Conservation (phyloP, 768 basidiomycete genomes). For the Collybia sp. region DNA sequence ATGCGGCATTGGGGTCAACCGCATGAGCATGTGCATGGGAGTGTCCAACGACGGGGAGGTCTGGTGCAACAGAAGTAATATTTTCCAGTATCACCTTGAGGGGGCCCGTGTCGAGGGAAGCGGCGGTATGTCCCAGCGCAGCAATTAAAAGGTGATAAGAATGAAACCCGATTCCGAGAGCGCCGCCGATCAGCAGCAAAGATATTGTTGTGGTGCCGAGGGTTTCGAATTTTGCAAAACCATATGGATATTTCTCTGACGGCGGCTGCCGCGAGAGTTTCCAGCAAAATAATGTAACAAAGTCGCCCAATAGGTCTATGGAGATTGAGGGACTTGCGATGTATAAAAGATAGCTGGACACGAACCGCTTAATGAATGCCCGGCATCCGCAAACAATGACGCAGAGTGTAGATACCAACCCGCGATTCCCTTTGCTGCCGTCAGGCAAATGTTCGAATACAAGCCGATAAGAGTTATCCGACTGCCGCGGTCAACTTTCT, state of each 20-base stretch:
- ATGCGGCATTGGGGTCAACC: constrained; percentile 92
- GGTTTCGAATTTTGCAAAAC: constrained; percentile 93
- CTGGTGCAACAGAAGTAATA: constrained; percentile 49
- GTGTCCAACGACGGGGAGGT: constrained; percentile 51
- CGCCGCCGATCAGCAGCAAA: constrained; percentile 79
- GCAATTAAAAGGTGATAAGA: constrained; percentile 81
- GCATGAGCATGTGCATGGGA: constrained; percentile 51
- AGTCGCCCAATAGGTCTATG: constrained; percentile 81
- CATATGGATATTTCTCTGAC: constrained; percentile 76
- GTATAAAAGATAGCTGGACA: constrained; percentile 9
- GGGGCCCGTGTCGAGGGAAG: constrained; percentile 59
- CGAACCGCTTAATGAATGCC: constrained; percentile 84
- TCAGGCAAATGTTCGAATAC: constrained; percentile 76
- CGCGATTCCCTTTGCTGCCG: constrained; percentile 78
- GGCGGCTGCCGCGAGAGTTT: constrained; percentile 79
- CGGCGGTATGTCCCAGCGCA: constrained; percentile 60
- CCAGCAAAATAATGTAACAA: constrained; percentile 89
- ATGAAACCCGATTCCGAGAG: constrained; percentile 84
- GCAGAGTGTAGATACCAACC: constrained; percentile 91
- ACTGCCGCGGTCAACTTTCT: constrained; percentile 72
- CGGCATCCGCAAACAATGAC: constrained; percentile 88
- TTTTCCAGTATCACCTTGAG: constrained; percentile 60
- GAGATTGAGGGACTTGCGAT: not conserved
- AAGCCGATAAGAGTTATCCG: constrained; percentile 85
- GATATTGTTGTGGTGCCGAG: constrained; percentile 91